Evolutionary conservation across 164 flowering plant genomes (phyloP), one percentile per base, ranked within the genome.

Genomic region (Liriodendron chinense): DNA sequence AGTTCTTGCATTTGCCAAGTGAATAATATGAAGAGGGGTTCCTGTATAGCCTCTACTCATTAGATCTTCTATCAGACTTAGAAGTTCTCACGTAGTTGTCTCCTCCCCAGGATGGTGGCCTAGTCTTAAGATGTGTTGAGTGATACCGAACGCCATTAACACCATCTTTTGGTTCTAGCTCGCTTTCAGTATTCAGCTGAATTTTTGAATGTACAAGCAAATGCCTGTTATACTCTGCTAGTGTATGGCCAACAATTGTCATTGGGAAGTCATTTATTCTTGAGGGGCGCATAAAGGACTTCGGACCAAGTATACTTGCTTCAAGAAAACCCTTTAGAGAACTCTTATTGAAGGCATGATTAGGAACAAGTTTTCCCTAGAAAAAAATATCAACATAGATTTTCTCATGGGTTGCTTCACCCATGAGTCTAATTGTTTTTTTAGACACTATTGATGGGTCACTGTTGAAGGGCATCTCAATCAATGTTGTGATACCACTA

Each of bases 221-320:
- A 63, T 98, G 98, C 77, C 98, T 87, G 81, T 76, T 88, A 78
- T 88, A 96, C 80, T 89, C 92, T 65, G 99, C 94, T 72, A 94
- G 85, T 22, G 83, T 87, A 72, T 96, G 99, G 74, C 77, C 87
- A 76, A 81, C 64, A 79, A 90, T 86, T 74, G 98, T 94, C 99
- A 96, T 94, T 72, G 99, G 99, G 65, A 96, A 96, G 84, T 96
- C 99, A 74, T 91, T 86, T 83, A 96, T 96, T 75, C 99, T 98
- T 13, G 99, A 96, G 73, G 99, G 99, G 73, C 97, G 90, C 99
- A 96, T 96, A 79, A 96, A 96, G 74, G 99, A 96, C 99, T 96
- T 96, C 67, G 94, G 81, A 77, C 99, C 99, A 71, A 96, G 95
- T 83, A 75, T 98, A 72, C 99, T 98, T 28, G 97, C 93, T 62